Conservation (phyloP, 164 flowering plant genomes). For the Kingdonia uniflora region DNA sequence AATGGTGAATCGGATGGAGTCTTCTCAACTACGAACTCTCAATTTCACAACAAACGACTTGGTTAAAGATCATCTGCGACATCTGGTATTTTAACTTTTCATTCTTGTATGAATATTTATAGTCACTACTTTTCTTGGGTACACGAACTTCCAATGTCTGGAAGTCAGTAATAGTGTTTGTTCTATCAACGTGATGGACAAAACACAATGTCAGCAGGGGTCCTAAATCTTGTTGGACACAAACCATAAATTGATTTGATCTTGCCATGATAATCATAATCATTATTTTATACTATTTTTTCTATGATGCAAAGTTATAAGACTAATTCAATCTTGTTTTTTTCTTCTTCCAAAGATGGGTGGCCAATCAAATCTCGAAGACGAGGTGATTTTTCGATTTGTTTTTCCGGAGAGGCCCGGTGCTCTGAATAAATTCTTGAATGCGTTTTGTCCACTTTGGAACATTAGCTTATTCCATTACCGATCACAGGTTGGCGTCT, state of each 20-base stretch:
- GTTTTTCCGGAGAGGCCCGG: conserved; percentile 92
- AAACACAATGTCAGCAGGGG: too few species aligned
- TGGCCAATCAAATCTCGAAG: conserved; percentile 48
- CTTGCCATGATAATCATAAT: too few species aligned
- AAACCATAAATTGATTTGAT: too few species aligned
- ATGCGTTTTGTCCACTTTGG: conserved; percentile 89
- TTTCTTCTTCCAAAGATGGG: conserved; percentile 56
- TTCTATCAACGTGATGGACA: too few species aligned
- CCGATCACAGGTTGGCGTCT: conserved; percentile 58
- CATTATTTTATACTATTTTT: too few species aligned
- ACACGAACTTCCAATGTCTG: too few species aligned
- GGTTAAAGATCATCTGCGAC: conserved; percentile 91
- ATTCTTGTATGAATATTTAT: too few species aligned
- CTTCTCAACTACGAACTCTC: conserved; percentile 49
- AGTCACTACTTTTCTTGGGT: too few species aligned
- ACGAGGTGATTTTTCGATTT: conserved; percentile 80
- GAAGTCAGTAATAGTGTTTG: too few species aligned
- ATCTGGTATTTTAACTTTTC: conserved; percentile 46
- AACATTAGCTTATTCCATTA: conserved; percentile 95
- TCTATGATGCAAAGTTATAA: not conserved
- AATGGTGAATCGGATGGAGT: conserved; percentile 68
- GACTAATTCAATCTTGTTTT: not conserved
- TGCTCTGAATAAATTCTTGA: conserved; percentile 82
- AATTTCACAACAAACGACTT: conserved; percentile 75
- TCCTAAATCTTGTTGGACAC: too few species aligned